A percentile compares a stretch with the other conserved stretches of the same genome.
phyloP scores from a whole-genome alignment of 106 monocot genomes.

The Acanthochlamys bracteata region DNA sequence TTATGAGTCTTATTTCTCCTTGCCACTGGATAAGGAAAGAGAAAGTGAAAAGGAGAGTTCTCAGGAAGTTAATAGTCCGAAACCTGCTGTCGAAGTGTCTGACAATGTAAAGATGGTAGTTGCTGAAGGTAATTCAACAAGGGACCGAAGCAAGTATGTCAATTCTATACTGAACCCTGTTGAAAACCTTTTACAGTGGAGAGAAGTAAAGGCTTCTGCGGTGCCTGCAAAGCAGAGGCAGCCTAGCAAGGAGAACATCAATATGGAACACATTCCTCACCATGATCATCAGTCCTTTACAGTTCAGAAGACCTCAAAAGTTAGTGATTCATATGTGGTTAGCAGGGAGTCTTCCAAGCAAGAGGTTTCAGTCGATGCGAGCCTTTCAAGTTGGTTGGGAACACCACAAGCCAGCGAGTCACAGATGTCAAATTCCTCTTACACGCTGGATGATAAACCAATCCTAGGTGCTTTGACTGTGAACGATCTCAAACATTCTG shows the following conservation, averaged over 20 bases:
- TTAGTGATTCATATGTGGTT: neutral
- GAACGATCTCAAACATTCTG: constrained; percentile 58
- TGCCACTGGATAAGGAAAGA: constrained; percentile 40
- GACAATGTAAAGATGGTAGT: constrained; percentile 7
- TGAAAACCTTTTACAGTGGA: constrained; percentile 65
- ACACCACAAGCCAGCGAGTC: constrained; percentile 23
- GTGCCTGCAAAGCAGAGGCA: constrained; percentile 18
- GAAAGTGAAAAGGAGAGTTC: too few species aligned
- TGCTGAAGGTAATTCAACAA: neutral
- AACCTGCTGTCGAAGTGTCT: constrained; percentile 2
- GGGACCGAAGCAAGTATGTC: constrained; percentile 51
- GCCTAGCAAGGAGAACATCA: constrained; percentile 38
- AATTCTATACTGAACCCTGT: constrained; percentile 61
- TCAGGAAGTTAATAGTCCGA: constrained; percentile 31
- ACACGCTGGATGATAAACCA: constrained; percentile 54
- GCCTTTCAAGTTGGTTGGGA: constrained; percentile 77
- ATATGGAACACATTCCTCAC: constrained; percentile 4
- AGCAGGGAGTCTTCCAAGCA: constrained; percentile 13
- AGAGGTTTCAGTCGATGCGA: constrained; percentile 63
- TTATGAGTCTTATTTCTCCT: constrained; percentile 66
- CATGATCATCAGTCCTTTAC: neutral
- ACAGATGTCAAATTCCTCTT: constrained; percentile 22
- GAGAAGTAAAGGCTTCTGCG: constrained; percentile 31
- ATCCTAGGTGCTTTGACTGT: constrained; percentile 77
- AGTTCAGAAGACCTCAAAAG: constrained; percentile 8